A percentile compares a stretch with the other conserved stretches of the same genome.
Conservation (phyloP, 169 alveolate species). For the Hammondia hammondi region DNA sequence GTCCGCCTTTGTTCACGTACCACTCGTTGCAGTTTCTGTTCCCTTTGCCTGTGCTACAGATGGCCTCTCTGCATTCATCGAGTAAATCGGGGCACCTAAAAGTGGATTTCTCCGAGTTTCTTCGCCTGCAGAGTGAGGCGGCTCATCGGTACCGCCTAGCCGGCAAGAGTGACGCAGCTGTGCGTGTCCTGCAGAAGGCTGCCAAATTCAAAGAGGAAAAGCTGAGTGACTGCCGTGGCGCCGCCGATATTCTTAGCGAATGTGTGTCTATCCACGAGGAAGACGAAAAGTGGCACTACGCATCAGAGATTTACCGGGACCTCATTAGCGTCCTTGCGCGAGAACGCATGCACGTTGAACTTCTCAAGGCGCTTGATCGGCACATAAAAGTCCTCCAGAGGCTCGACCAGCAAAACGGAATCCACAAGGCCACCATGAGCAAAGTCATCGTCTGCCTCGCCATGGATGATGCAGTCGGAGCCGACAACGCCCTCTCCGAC, state of each 20-base stretch:
- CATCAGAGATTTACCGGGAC: constrained; percentile 17
- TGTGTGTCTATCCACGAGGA: constrained; percentile 1
- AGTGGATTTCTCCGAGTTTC: not conserved
- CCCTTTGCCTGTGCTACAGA: not conserved
- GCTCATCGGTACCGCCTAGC: not conserved
- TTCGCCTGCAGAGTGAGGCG: constrained; percentile 26
- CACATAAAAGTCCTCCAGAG: not conserved
- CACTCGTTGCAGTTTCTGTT: too few relatives aligned
- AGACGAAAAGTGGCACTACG: constrained; percentile 2
- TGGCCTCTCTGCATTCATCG: not conserved
- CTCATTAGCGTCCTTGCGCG: not conserved
- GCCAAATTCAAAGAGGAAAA: not conserved
- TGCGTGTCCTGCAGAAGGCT: not conserved
- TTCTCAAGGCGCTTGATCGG: not conserved
- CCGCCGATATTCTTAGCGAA: not conserved
- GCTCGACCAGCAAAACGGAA: not conserved
- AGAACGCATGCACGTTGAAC: not conserved
- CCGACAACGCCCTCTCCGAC: not conserved
- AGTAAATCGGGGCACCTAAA: not conserved
- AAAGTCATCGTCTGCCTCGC: constrained; percentile 1
- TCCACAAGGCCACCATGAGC: constrained; percentile 18
- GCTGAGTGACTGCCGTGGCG: not conserved
- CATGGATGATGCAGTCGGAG: not conserved
- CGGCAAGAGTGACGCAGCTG: constrained; percentile 3
- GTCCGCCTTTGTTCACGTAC: too few relatives aligned